These are phyloP conservation scores for Acanthochlamys bracteata DNA, from an alignment of 106 monocot genomes.

Conservation along the genomic window DNA sequence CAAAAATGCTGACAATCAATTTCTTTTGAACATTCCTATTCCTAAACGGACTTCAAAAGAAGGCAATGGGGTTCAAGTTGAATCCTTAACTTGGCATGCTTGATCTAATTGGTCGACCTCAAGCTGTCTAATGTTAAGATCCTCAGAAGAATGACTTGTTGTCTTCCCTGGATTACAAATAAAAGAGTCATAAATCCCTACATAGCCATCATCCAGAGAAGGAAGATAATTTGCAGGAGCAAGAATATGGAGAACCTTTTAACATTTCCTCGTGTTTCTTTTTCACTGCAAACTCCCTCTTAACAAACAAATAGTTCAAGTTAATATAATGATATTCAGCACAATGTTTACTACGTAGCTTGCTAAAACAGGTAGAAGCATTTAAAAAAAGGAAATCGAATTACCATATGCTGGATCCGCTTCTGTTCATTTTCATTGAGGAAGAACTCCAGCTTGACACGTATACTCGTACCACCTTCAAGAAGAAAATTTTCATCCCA, in stretches of 20 bases:
- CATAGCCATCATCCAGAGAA: background rate
- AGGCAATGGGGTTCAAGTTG: background rate
- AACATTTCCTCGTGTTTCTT: constrained; percentile 34
- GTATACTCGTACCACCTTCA: constrained; percentile 37
- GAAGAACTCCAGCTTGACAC: constrained; percentile 57
- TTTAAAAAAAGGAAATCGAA: background rate
- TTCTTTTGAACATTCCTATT: too few species aligned
- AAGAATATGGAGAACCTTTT: constrained; percentile 9
- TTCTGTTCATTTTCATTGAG: constrained; percentile 53
- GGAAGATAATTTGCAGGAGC: constrained; percentile 18
- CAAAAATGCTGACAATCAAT: too few species aligned
- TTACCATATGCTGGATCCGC: constrained; percentile 63
- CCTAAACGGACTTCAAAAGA: too few species aligned
- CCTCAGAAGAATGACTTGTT: background rate
- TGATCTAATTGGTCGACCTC: constrained; percentile 6
- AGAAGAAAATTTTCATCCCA: constrained; percentile 48
- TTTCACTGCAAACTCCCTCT: constrained; percentile 62
- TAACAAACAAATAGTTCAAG: too few species aligned
- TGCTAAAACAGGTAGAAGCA: too few species aligned
- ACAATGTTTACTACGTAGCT: too few species aligned
- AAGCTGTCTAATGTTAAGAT: background rate
- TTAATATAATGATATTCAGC: background rate
- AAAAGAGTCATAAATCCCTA: too few species aligned
- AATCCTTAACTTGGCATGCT: constrained; percentile 49
- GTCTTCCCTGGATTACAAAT: constrained; percentile 8